Base-by-base conservation (phyloP, 352 stramenopile genomes). In the Phytophthora sp. region DNA sequence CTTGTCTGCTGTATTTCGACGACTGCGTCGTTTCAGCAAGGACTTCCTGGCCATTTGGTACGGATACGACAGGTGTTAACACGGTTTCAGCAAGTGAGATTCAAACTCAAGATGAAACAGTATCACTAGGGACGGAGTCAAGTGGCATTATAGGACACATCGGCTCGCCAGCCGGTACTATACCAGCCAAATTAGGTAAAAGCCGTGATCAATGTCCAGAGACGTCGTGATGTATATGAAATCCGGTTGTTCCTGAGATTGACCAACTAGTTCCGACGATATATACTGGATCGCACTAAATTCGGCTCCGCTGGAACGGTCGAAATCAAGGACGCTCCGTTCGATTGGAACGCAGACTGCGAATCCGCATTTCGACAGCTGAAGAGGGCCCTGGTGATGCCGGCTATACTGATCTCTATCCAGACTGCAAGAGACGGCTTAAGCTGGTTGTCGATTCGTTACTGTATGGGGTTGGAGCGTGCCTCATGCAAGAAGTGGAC, bases 41-140 rank as follows among this genome's bases (percentile, higher is more conserved):
- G 38, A 24, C 18, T 26, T 45, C 8, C 38, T n/a, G 5, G 15
- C 38, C 41, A 62, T 18, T 6, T 62, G 15, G 30, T 54, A 0
- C 27, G 55, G 0, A 8, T 62, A 1, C 41, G 42, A 0, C 55
- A 54, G 30, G 29, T 62, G 12, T 13, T 54, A 11, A 27, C 20
- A 38, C 41, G 29, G 30, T 62, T 54, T 42, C 20, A 15, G 4
- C 11, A 24, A 1, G 29, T 21, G 0, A 30, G 41, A 1, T 62
- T 62, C 21, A 54, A 62, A 16, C 42, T 62, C 3, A 62, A 54
- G 16, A 54, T 61, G 41, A 47, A 54, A 30, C 45, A 62, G 11
- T 54, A 30, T 21, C 41, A 62, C 5, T 54, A 42, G 27, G 30
- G 55, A 33, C 29, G 55, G 3, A 35, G 21, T n/a, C 55, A 62